phyloP scores from a whole-genome alignment of 108 stramenopile species.

The Skeletonema menzelii region DNA sequence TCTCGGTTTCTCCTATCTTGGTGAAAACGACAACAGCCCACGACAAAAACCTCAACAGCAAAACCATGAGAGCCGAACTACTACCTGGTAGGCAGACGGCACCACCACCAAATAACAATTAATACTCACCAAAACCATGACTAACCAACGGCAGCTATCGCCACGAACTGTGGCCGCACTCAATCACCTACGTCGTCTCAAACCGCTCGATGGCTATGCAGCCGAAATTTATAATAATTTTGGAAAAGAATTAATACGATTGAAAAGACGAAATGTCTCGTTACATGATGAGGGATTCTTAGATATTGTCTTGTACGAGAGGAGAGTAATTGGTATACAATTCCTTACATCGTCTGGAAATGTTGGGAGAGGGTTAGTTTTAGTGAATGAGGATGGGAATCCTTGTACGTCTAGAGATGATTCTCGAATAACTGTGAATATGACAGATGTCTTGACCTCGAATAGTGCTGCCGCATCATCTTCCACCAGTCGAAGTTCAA shows the following conservation, averaged over 20 bases:
- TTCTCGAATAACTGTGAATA: neutral
- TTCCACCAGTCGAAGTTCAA: neutral
- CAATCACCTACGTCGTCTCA: conserved; percentile 45
- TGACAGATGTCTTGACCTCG: conserved; percentile 6
- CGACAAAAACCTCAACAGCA: too few relatives aligned
- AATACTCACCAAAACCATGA: neutral
- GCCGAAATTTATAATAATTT: conserved; percentile 34
- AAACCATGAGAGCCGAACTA: too few relatives aligned
- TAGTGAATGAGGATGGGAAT: conserved; percentile 31
- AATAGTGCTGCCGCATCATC: neutral
- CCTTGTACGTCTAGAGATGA: neutral
- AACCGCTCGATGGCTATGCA: conserved; percentile 64
- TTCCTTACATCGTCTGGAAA: conserved; percentile 15
- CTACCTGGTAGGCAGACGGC: too few relatives aligned
- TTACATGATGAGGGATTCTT: conserved; percentile 25
- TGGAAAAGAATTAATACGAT: conserved; percentile 24
- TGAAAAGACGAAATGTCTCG: conserved; percentile 53
- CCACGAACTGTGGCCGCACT: conserved; percentile 46
- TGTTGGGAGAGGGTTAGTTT: conserved; percentile 16
- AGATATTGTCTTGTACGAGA: conserved; percentile 9
- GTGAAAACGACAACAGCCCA: too few relatives aligned
- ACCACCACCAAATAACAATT: neutral
- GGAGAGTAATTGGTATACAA: conserved; percentile 11
- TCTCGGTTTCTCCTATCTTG: too few relatives aligned
- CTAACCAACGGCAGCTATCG: conserved; percentile 8